phyloP scores from a whole-genome alignment of 208 protist species.

The Leptomonas seymouri region DNA sequence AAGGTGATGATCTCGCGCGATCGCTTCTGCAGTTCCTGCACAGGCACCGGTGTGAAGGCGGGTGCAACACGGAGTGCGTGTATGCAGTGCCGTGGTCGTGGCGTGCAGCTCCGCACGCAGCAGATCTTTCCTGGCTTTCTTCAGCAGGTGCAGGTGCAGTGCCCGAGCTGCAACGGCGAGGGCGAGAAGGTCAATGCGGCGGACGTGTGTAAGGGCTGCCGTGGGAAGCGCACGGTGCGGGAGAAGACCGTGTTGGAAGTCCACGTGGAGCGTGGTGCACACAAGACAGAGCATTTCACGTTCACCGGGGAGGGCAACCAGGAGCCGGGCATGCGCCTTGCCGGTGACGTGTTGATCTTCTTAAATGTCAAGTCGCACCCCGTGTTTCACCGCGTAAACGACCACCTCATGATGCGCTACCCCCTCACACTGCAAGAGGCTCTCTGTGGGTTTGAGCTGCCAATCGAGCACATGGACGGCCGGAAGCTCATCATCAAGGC shows the following conservation, averaged over 20 bases:
- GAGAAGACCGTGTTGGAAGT: constrained; percentile 96
- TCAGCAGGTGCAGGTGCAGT: constrained; percentile 90
- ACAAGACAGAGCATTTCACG: constrained; percentile 91
- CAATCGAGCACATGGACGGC: constrained; percentile 91
- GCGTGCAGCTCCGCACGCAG: constrained; percentile 85
- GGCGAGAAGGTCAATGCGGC: constrained; percentile 73
- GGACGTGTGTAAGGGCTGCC: constrained; percentile 94
- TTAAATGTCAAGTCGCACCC: constrained; percentile 92
- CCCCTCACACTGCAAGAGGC: constrained; percentile 93
- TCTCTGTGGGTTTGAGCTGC: constrained; percentile 91
- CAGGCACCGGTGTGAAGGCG: constrained; percentile 56
- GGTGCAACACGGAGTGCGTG: constrained; percentile 74
- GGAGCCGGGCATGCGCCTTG: constrained; percentile 68
- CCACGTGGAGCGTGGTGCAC: constrained; percentile 95
- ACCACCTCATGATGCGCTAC: constrained; percentile 93
- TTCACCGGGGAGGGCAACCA: constrained; percentile 97
- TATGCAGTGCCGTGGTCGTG: constrained; percentile 89
- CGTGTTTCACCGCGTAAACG: constrained; percentile 90
- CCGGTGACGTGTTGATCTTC: constrained; percentile 97
- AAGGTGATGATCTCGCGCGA: constrained; percentile 90
- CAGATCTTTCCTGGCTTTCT: constrained; percentile 96
- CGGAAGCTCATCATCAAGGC: constrained; percentile 73
- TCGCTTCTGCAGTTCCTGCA: constrained; percentile 74
- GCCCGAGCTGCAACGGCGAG: constrained; percentile 90
- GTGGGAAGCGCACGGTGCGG: constrained; percentile 89